A percentile compares a stretch with the other conserved stretches of the same genome.
phyloP scores from a whole-genome alignment of 257 asterid species.

The Solanum appendiculatum region DNA sequence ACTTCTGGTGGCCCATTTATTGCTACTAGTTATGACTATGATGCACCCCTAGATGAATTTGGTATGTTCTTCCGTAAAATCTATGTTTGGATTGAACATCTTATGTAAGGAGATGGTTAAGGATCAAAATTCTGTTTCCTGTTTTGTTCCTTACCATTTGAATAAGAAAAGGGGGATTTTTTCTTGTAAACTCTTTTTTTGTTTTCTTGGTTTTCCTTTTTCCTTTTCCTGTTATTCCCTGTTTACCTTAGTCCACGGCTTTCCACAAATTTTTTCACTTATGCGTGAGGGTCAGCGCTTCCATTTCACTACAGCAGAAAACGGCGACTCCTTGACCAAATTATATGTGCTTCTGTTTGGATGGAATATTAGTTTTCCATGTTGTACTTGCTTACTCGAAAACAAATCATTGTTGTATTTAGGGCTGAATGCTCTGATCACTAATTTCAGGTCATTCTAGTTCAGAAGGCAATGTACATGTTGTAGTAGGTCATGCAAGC shows the following conservation, averaged over 20 bases:
- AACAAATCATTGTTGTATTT: not conserved
- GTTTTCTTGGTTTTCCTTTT: not conserved
- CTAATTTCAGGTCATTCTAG: not conserved
- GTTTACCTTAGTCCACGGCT: not conserved
- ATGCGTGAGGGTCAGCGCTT: not conserved
- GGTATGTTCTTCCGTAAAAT: constrained; percentile 10
- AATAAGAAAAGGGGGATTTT: not conserved
- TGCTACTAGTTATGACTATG: constrained; percentile 44
- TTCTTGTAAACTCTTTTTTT: not conserved
- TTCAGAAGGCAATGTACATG: not conserved
- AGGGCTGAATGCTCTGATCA: not conserved
- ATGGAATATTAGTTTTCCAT: not conserved
- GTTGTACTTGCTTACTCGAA: not conserved
- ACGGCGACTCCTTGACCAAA: not conserved
- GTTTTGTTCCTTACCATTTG: not conserved
- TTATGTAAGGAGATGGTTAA: not conserved
- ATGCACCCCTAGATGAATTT: constrained; percentile 43
- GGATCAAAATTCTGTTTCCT: not conserved
- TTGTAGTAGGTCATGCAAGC: not conserved
- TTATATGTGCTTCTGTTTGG: not conserved
- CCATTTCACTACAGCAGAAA: too few relatives aligned
- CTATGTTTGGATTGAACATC: not conserved
- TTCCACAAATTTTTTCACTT: not conserved
- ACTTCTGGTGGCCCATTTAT: constrained; percentile 44
- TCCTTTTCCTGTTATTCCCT: not conserved